phyloP scores from a whole-genome alignment of 2,329 filamentous ascomycete genomes.

The Diplodia sapinea region DNA sequence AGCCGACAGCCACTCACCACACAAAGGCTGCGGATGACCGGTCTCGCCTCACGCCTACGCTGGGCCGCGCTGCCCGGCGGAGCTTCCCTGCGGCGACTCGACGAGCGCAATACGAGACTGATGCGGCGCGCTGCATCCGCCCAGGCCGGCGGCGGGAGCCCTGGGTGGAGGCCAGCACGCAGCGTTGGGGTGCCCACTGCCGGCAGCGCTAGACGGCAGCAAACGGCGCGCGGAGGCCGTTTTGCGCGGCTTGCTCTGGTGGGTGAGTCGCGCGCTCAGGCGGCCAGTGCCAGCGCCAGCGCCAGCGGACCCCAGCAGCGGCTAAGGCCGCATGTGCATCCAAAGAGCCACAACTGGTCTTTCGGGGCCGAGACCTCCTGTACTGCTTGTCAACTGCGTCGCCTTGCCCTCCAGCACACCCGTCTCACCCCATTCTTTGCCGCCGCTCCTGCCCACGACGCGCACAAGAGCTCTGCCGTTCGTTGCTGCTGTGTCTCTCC shows the following conservation, averaged over 20 bases:
- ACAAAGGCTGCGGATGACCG: too few relatives aligned
- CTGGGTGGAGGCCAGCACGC: too few relatives aligned
- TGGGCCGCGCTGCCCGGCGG: too few relatives aligned
- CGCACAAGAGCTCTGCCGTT: too few relatives aligned
- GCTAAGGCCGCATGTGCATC: constrained; percentile 27
- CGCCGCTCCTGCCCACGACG: constrained; percentile 6
- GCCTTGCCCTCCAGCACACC: constrained; percentile 18
- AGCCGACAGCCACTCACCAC: too few relatives aligned
- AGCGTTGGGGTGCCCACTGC: not conserved
- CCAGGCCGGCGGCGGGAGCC: not conserved
- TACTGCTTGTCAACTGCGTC: constrained; percentile 26
- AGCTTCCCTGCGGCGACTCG: too few relatives aligned
- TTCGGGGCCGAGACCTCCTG: constrained; percentile 27
- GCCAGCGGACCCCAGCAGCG: constrained; percentile 24
- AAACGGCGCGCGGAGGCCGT: constrained; percentile 1
- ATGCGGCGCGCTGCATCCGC: constrained; percentile 11
- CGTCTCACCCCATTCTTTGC: constrained; percentile 29
- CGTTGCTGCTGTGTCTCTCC: not conserved
- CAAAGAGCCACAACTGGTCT: constrained; percentile 28
- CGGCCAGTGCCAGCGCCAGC: constrained; percentile 3
- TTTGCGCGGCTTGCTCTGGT: too few relatives aligned
- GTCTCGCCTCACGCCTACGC: not conserved
- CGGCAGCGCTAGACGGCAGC: not conserved
- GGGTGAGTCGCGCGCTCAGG: not conserved
- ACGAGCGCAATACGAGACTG: constrained; percentile 3